These are phyloP conservation scores for Coniosporium apollinis DNA, from an alignment of 495 filamentous ascomycete genomes.

Conservation along the genomic window DNA sequence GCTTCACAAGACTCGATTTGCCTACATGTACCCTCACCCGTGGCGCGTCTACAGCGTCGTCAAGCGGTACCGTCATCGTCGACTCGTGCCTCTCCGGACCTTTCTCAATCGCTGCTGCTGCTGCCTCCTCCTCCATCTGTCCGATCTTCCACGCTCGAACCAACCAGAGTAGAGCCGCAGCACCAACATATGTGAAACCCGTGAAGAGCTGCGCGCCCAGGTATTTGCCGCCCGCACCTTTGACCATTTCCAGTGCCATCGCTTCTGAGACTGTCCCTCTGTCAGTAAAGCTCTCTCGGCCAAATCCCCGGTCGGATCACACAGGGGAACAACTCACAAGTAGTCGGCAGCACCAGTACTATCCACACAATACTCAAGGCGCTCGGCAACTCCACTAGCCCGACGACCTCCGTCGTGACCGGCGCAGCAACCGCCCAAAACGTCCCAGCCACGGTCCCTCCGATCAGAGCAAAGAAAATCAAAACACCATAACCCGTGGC, in stretches of 20 bases:
- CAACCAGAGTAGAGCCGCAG: conserved; percentile 35
- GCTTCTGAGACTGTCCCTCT: conserved; percentile 33
- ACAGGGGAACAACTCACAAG: conserved; percentile 17
- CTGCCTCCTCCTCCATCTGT: conserved; percentile 26
- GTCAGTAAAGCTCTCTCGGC: no score
- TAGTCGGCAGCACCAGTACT: conserved; percentile 51
- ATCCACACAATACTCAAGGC: conserved; percentile 66
- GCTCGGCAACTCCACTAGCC: conserved; percentile 51
- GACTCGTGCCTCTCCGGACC: not conserved
- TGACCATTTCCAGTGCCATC: conserved; percentile 51
- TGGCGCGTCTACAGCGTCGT: no score
- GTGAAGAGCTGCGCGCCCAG: conserved; percentile 49
- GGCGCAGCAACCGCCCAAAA: conserved; percentile 62
- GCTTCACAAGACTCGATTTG: no score
- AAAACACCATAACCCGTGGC: conserved; percentile 47
- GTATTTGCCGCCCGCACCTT: conserved; percentile 31
- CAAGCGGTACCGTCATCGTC: no score
- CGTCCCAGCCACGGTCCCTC: conserved; percentile 53
- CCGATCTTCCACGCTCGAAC: conserved; percentile 44
- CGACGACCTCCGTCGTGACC: conserved; percentile 63
- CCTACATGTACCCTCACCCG: no score
- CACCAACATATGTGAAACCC: conserved; percentile 48
- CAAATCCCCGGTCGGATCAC: no score
- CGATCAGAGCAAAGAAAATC: conserved; percentile 52
- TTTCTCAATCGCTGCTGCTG: not conserved